phyloP scores from a whole-genome alignment of 2,329 filamentous ascomycete genomes.

The Geosmithia putterillii region DNA sequence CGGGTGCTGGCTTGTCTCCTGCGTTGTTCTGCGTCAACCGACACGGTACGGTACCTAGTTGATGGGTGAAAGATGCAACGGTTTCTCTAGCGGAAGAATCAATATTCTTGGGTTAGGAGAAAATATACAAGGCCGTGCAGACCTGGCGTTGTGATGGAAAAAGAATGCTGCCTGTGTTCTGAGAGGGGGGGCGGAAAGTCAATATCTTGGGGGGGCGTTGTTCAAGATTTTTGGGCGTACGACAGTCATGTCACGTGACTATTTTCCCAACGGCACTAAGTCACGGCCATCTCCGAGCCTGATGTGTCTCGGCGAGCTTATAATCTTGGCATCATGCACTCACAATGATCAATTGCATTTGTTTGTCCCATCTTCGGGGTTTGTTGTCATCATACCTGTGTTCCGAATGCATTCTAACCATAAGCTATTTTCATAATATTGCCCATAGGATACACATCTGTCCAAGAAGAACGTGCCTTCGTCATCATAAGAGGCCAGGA shows the following conservation, averaged over 20 bases:
- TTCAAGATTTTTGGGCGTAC: not conserved
- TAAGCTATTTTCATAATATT: not conserved
- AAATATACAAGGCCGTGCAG: not conserved
- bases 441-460: not conserved
- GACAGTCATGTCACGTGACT: not conserved
- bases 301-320: too few relatives aligned
- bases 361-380: not conserved
- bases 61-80: too few relatives aligned
- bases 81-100: too few relatives aligned
- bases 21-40: conserved; percentile 1
- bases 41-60: too few relatives aligned
- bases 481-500: not conserved
- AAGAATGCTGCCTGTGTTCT: not conserved
- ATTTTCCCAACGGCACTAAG: not conserved
- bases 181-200: not conserved
- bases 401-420: not conserved
- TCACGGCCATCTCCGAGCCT: not conserved
- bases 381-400: not conserved
- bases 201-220: not conserved
- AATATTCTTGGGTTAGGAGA: too few relatives aligned
- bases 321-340: too few relatives aligned
- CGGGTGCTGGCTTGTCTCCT: conserved; percentile 1
- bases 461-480: not conserved
- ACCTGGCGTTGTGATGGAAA: not conserved
- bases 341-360: not conserved